phyloP scores from a whole-genome alignment of 345 rosid genomes.

The Salix koriyanagi region DNA sequence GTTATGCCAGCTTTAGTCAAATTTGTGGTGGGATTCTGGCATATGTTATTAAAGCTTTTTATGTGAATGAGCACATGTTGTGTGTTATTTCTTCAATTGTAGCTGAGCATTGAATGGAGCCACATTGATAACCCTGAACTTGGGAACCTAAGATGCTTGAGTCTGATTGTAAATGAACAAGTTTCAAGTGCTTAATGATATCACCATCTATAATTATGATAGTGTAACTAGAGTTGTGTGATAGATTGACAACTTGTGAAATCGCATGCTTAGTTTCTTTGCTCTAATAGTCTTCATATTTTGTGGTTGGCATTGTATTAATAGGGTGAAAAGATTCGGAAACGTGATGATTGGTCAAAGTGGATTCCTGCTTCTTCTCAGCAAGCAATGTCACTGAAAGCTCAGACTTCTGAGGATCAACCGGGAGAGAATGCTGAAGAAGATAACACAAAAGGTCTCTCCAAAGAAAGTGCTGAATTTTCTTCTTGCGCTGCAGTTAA shows the following conservation, averaged over 20 bases:
- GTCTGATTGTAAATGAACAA: not conserved
- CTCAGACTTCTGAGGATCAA: constrained; percentile 38
- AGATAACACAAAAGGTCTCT: constrained; percentile 25
- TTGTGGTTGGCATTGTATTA: constrained; percentile 15
- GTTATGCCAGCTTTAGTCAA: not conserved
- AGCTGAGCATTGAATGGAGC: not conserved
- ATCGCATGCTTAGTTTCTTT: not conserved
- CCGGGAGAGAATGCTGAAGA: constrained; percentile 25
- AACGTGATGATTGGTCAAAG: constrained; percentile 67
- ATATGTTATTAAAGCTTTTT: not conserved
- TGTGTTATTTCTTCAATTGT: not conserved
- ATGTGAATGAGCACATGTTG: not conserved
- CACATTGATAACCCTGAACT: not conserved
- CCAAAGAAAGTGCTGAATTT: constrained; percentile 20
- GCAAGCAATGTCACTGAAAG: constrained; percentile 19
- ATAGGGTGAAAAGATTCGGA: constrained; percentile 76
- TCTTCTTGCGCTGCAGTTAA: not conserved
- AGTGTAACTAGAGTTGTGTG: not conserved
- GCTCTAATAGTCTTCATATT: constrained; percentile 1
- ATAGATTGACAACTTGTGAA: not conserved
- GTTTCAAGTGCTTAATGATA: not conserved
- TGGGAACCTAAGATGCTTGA: not conserved
- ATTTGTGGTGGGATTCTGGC: not conserved
- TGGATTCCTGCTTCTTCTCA: constrained; percentile 50
- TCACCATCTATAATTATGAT: not conserved